Conservation (phyloP, 805 yeast species). For the Yarrowia sp. region DNA sequence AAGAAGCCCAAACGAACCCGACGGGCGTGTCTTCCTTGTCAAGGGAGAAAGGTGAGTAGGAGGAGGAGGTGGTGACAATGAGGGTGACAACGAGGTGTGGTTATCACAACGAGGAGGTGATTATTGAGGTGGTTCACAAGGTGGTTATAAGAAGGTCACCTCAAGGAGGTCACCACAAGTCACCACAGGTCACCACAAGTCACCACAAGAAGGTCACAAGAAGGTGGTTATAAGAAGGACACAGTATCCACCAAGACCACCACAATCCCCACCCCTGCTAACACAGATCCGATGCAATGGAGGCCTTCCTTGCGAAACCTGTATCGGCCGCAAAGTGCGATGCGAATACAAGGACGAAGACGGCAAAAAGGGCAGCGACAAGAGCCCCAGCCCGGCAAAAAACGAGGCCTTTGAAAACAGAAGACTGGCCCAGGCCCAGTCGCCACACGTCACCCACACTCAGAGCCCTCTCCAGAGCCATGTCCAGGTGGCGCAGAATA, state of each 20-base stretch:
- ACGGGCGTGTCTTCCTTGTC: constrained; percentile 44
- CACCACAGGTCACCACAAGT: no score
- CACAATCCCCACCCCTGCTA: not conserved
- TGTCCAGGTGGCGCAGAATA: not conserved
- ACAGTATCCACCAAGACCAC: no score
- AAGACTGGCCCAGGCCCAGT: constrained; percentile 2
- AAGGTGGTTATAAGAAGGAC: no score
- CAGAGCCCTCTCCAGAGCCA: constrained; percentile 21
- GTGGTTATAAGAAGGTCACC: no score
- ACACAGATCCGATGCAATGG: constrained; percentile 46
- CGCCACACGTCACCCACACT: not conserved
- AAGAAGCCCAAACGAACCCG: constrained; percentile 44
- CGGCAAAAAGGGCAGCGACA: constrained; percentile 12
- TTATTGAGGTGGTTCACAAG: no score
- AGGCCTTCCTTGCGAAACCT: constrained; percentile 43
- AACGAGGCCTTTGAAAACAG: constrained; percentile 5
- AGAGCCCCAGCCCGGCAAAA: constrained; percentile 5
- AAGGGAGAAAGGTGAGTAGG: constrained; percentile 42
- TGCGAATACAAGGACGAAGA: constrained; percentile 42
- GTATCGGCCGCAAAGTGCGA: constrained; percentile 40
- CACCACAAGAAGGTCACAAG: no score
- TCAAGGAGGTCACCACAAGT: no score
- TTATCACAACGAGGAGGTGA: not conserved
- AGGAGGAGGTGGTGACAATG: no score
- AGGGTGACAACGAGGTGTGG: no score